Base-by-base conservation (phyloP, 106 monocot genomes). In the Platanthera guangdongensis region DNA sequence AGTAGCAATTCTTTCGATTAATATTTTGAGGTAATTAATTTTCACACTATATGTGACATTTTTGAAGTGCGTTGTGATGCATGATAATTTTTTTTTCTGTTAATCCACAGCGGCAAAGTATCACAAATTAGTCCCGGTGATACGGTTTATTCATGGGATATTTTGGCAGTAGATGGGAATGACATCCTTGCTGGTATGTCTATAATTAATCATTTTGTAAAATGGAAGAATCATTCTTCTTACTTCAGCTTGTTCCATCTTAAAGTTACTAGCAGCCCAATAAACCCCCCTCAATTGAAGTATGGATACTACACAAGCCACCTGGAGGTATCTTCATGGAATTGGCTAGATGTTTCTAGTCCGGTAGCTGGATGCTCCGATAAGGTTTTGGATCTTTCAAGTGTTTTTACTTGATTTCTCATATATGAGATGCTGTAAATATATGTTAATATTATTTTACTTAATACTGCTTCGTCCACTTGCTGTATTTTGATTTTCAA, bases 241-340 rank as follows among this genome's bases (percentile, higher is more conserved):
- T 28, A 75, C 45, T 39, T 57, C 5, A 55, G 39, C 18, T 50
- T 75, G 51, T 83, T 85, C 49, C 57, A 15, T 76, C 84, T 79
- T 80, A 30, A 76, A 99, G 97, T 90, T 13, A 85, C 81, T 11
- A 99, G 97, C 81, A 92, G 94, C 82, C 94, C 86, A 13, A 78
- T 94, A 57, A 90, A 94, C 25, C 91, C 90, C 80, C 97, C 91
- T 28, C 79, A 90, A 90, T 78, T 94, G 52, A 94, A 94, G 74
- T 99, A 99, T 79, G 92, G 89, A 76, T 83, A 19, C 81, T 65
- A 72, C 78, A 65, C 21, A 39, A 46, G 30, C 28, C 25, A 77
- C 6, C 48, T 50, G 51, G 87, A 84, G 67, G 55, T 69, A 50
- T 21, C 73, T 59, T 71, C 50, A 52, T 99, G 92, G 94, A 10